phyloP scores from a whole-genome alignment of 768 basidiomycete species.

The Coprinopsis marcescibilis region DNA sequence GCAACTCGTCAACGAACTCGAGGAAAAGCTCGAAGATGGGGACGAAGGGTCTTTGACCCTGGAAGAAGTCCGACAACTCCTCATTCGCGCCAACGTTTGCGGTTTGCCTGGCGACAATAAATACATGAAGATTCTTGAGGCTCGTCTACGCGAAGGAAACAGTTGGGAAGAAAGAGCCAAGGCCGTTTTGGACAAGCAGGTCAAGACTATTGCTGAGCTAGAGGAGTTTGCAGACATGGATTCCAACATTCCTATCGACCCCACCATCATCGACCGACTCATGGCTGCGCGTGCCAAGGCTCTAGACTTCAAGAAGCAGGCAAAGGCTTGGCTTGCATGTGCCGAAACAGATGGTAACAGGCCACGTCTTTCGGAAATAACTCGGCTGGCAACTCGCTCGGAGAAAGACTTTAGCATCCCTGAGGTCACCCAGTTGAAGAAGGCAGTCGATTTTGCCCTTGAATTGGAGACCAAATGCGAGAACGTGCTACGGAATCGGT shows the following conservation, averaged over 20 bases:
- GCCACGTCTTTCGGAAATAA: constrained; percentile 64
- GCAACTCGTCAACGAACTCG: constrained; percentile 69
- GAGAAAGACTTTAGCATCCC: constrained; percentile 75
- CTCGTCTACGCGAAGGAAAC: constrained; percentile 60
- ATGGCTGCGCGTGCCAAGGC: constrained; percentile 62
- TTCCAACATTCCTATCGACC: constrained; percentile 63
- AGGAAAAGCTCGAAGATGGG: constrained; percentile 64
- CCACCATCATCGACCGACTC: constrained; percentile 58
- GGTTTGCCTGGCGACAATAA: constrained; percentile 60
- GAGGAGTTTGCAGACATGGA: constrained; percentile 67
- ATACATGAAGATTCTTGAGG: constrained; percentile 57
- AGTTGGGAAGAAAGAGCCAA: constrained; percentile 75
- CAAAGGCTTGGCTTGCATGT: constrained; percentile 55
- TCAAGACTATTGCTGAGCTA: constrained; percentile 73
- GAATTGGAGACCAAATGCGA: constrained; percentile 77
- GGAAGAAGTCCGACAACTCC: constrained; percentile 69
- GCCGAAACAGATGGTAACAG: constrained; percentile 49
- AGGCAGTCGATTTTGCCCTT: constrained; percentile 68
- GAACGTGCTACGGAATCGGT: constrained; percentile 60
- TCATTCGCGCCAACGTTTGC: constrained; percentile 66
- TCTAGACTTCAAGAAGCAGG: constrained; percentile 75
- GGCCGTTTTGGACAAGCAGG: constrained; percentile 56
- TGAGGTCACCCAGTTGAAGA: constrained; percentile 58
- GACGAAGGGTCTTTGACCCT: constrained; percentile 48
- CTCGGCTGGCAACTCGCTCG: constrained; percentile 60